A percentile compares a stretch with the other conserved stretches of the same genome.
Conservation (phyloP, 129 eudicot genomes). For the Flaveria brownii region DNA sequence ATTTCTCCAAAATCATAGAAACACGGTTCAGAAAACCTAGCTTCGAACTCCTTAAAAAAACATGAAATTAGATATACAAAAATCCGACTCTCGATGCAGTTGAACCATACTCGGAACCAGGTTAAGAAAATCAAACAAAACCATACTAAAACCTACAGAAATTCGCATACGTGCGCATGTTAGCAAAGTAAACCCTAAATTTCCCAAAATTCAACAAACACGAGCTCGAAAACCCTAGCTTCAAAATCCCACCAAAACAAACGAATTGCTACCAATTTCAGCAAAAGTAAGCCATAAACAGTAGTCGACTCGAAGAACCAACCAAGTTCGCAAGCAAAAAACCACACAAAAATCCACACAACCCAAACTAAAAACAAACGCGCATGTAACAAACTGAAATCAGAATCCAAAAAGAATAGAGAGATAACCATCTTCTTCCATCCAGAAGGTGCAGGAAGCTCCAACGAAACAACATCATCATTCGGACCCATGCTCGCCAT, state of each 20-base stretch:
- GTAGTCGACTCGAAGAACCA: slow-evolving; percentile 2
- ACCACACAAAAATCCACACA: slow-evolving; percentile 8
- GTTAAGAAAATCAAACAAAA: slow-evolving; percentile 23
- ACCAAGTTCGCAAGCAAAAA: slow-evolving; percentile 6
- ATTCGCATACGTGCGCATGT: not conserved
- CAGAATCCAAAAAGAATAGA: slow-evolving; percentile 25
- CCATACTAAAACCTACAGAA: not conserved
- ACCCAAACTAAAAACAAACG: slow-evolving; percentile 15
- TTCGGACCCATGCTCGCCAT: slow-evolving; percentile 58
- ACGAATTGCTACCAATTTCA: slow-evolving; percentile 17
- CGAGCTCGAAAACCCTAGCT: slow-evolving; percentile 33
- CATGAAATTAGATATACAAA: slow-evolving; percentile 23
- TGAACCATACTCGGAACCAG: slow-evolving; percentile 10
- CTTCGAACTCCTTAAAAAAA: slow-evolving; percentile 20
- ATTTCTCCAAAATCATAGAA: slow-evolving; percentile 11
- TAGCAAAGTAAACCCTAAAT: slow-evolving; percentile 13
- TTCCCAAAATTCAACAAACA: slow-evolving; percentile 30
- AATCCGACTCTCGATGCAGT: not conserved
- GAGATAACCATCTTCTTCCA: slow-evolving; percentile 73
- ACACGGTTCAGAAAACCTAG: not conserved
- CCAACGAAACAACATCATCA: slow-evolving; percentile 63
- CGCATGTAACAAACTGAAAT: slow-evolving; percentile 1
- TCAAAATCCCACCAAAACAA: slow-evolving; percentile 13
- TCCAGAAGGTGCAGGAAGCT: slow-evolving; percentile 82
- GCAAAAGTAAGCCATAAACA: slow-evolving; percentile 15